Evolutionary conservation across 2,329 filamentous ascomycete species (phyloP).

Genomic region (Periconia macrospinosa): DNA sequence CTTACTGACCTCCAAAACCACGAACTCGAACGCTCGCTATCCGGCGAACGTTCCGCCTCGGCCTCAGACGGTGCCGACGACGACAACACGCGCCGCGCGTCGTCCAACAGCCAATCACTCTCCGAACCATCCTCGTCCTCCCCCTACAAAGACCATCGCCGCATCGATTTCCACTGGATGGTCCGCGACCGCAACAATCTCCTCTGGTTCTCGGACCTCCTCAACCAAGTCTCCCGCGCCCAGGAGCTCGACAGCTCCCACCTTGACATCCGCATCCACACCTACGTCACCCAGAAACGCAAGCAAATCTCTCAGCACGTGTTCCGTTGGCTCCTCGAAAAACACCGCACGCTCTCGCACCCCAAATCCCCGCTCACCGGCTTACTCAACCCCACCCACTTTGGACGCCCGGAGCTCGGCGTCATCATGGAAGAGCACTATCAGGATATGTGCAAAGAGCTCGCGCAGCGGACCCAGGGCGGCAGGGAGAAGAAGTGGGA

Average conservation of each 20-base stretch:
- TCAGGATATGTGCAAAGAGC: slow-evolving; percentile 51
- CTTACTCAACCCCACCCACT: slow-evolving; percentile 56
- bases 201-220: slow-evolving; percentile 60
- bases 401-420: slow-evolving; percentile 58
- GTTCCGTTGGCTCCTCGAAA: slow-evolving; percentile 60
- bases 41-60: slow-evolving; percentile 7
- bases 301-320: slow-evolving; percentile 58
- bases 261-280: slow-evolving; percentile 59
- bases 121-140: slow-evolving; percentile 6
- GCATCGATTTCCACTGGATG: slow-evolving; percentile 64
- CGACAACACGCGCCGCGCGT: background rate
- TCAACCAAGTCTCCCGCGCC: slow-evolving; percentile 49
- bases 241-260: slow-evolving; percentile 36
- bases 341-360: slow-evolving; percentile 55
- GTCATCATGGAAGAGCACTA: slow-evolving; percentile 59
- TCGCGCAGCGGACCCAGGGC: slow-evolving; percentile 21
- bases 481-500: slow-evolving; percentile 19
- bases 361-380: slow-evolving; percentile 59
- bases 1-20: slow-evolving; percentile 56
- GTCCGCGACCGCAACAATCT: slow-evolving; percentile 60
- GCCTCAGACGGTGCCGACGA: background rate
- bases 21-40: slow-evolving; percentile 40
- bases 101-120: background rate
- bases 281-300: slow-evolving; percentile 60
- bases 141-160: slow-evolving; percentile 47